Evolutionary conservation across 2,329 filamentous ascomycete genomes (phyloP).

Genomic region (Tolypocladium cylindrosporum): DNA sequence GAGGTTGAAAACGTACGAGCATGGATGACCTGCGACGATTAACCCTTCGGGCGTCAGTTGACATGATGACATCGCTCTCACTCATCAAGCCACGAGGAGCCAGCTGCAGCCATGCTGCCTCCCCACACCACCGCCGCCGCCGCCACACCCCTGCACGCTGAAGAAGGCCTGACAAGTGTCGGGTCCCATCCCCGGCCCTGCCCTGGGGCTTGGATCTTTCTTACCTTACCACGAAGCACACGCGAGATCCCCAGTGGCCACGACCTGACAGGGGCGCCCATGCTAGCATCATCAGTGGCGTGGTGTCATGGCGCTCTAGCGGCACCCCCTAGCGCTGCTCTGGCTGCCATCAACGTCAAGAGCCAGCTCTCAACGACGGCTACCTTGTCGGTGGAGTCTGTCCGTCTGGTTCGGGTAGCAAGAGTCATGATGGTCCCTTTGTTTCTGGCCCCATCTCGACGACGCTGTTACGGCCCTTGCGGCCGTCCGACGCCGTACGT

Average conservation of each 20-base stretch:
- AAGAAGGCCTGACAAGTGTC: not conserved
- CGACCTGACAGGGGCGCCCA: not conserved
- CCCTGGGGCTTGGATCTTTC: not conserved
- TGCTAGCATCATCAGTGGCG: conserved; percentile 1
- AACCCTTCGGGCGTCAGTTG: not conserved
- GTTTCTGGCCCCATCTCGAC: conserved; percentile 2
- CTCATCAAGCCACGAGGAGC: not conserved
- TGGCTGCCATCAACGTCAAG: not conserved
- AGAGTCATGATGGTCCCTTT: conserved; percentile 3
- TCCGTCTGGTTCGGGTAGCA: not conserved
- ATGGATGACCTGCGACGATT: not conserved
- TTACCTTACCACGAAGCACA: not conserved
- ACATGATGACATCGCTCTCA: not conserved
- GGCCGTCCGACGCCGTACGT: not conserved
- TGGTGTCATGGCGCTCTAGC: conserved; percentile 3
- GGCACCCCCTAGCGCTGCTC: conserved; percentile 1
- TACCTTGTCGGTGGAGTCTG: conserved; percentile 1
- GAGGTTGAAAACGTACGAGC: not conserved
- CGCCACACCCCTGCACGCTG: not conserved
- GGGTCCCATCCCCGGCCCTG: not conserved
- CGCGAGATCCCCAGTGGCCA: not conserved
- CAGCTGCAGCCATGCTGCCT: not conserved
- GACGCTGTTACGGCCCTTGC: not conserved
- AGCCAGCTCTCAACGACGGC: not conserved
- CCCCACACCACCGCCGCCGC: not conserved